Evolutionary conservation across 371 early-diverging fungal genomes (phyloP), one percentile per base, ranked within the genome.

Genomic region (Syncephalastrum monosporum): DNA sequence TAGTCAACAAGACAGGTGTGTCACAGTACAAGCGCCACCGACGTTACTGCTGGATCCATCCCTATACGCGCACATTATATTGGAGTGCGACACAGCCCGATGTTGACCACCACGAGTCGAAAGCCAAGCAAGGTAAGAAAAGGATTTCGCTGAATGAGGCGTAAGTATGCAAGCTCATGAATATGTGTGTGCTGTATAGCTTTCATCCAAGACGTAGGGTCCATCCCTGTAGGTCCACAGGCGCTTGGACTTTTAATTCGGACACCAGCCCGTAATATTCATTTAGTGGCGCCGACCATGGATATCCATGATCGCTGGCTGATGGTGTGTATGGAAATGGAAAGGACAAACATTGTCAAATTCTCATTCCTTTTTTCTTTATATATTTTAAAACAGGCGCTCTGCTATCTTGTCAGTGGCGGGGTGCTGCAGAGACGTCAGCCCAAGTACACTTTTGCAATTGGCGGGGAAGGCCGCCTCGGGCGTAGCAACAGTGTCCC

Each of bases 21-120:
- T 82, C 83, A 14, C 90, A 89, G 58, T 82, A 85, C 51, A 77
- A 83, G n/a, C 17, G 45, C 0, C 90, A 92, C 45, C 66, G 75
- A 50, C 80, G 91, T 17, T 92, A 83, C 68, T 86, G 91, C 29
- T 92, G 93, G 93, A 82, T 92, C 6, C 91, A 91, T 59, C 93
- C 93, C n/a, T 91, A 91, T 44, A 87, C 91, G 12, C 81, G 84
- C 56, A 87, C 86, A 14, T 60, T 92, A 23, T 87, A 90, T 63
- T 92, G 93, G 93, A 86, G 89, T 63, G 68, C 75, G 48, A 77
- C 77, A 52, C 82, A 84, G 27, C 91, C 91, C 21, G 87, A 83
- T 25, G 69, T 72, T 4, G 79, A 81, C 64, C 77, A 79, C 44
- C 67, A 69, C 50, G 78, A 81, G 55, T 64, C 78, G 27, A 72